Percentiles rank a stretch among this genome's conserved stretches.
Evolutionary conservation across 441 rosid genomes (phyloP).

Genomic region (Populus hybrid): DNA sequence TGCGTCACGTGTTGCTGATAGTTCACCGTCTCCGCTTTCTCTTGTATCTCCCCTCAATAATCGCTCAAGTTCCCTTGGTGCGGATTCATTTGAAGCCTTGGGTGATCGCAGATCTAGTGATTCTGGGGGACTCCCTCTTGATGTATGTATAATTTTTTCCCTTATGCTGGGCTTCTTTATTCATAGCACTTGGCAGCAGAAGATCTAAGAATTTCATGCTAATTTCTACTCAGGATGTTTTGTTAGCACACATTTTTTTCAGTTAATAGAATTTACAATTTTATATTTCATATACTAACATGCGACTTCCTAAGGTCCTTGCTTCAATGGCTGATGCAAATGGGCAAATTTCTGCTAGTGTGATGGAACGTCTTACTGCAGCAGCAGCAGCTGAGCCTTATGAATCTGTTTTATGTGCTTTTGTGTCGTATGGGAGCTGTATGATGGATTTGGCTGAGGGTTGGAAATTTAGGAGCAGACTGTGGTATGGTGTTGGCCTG

Average conservation of each 20-base stretch:
- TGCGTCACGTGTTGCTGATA: conserved; percentile 51
- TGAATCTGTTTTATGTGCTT: conserved; percentile 96
- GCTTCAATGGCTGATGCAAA: conserved; percentile 99
- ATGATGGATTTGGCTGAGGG: conserved; percentile 93
- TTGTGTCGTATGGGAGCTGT: conserved; percentile 98
- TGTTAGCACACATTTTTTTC: conserved; percentile 12
- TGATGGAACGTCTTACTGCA: conserved; percentile 97
- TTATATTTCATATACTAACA: conserved; percentile 21
- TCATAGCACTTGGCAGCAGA: neutral
- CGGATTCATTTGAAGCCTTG: conserved; percentile 56
- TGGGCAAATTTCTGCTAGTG: conserved; percentile 89
- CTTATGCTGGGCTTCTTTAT: neutral
- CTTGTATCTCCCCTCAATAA: conserved; percentile 58
- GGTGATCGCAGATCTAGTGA: conserved; percentile 67
- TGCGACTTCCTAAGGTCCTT: conserved; percentile 59
- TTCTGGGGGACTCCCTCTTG: conserved; percentile 76
- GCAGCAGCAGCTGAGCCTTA: conserved; percentile 99
- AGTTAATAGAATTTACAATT: conserved; percentile 12
- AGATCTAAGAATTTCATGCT: neutral
- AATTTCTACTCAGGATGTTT: conserved; percentile 11
- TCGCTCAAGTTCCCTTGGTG: conserved; percentile 44
- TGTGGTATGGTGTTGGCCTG: conserved; percentile 97
- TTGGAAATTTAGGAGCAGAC: conserved; percentile 97
- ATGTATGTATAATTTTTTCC: conserved; percentile 52
- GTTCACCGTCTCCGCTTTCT: conserved; percentile 77